Percentiles rank a stretch among this genome's conserved stretches.
These are phyloP conservation scores for Hypoxylon sp. DNA, from an alignment of 2,329 filamentous ascomycete genomes.

Conservation along the genomic window DNA sequence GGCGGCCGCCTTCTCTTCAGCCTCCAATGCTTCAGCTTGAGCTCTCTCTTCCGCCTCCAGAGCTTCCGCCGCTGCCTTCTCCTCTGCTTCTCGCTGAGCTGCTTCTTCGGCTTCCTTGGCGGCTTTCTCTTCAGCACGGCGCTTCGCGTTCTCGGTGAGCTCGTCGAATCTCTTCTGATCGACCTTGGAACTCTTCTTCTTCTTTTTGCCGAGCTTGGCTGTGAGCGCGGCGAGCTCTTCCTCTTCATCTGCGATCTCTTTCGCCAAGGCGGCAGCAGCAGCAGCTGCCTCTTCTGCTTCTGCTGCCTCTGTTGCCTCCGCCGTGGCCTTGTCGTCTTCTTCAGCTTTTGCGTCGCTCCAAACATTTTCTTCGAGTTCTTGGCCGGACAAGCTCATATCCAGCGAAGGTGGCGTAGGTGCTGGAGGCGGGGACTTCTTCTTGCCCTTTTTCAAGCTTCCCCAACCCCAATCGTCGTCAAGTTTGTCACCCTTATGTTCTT, in stretches of 20 bases:
- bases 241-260: conserved; percentile 53
- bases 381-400: conserved; percentile 49
- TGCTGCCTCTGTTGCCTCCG: conserved; percentile 38
- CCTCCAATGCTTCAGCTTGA: conserved; percentile 40
- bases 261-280: conserved; percentile 33
- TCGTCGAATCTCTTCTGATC: conserved; percentile 47
- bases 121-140: conserved; percentile 47
- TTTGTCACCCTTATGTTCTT: conserved; percentile 54
- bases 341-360: conserved; percentile 44
- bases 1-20: conserved; percentile 19
- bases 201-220: conserved; percentile 41
- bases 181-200: conserved; percentile 42
- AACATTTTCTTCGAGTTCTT: conserved; percentile 47
- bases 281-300: conserved; percentile 38
- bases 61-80: conserved; percentile 28
- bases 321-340: conserved; percentile 49
- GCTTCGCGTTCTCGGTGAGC: conserved; percentile 45
- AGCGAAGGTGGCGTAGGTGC: conserved; percentile 57
- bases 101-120: conserved; percentile 49
- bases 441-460: conserved; percentile 49
- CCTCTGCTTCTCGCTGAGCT: conserved; percentile 34
- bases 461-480: conserved; percentile 56
- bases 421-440: conserved; percentile 58
- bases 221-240: conserved; percentile 46
- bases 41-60: conserved; percentile 39